Evolutionary conservation across 768 basidiomycete genomes (phyloP).

Genomic region (Grammothele lineata): DNA sequence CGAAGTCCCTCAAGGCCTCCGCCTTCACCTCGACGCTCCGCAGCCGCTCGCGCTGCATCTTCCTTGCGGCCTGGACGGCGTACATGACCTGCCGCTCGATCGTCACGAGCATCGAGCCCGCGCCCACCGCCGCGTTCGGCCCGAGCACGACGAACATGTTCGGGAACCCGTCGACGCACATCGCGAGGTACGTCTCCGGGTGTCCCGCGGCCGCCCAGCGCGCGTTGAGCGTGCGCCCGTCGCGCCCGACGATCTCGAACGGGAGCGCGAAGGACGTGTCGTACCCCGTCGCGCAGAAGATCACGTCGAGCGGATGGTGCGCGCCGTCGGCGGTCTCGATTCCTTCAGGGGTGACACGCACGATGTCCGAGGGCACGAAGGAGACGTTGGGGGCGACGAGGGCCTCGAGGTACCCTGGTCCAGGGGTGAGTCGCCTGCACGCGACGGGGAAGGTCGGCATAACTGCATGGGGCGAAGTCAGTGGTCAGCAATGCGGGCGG

Average conservation of each 20-base stretch:
- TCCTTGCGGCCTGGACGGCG: constrained; percentile 47
- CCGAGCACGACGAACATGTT: constrained; percentile 60
- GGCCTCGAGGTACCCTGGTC: constrained; percentile 64
- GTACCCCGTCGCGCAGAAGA: constrained; percentile 63
- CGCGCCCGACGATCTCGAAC: constrained; percentile 51
- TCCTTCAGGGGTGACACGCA: constrained; percentile 46
- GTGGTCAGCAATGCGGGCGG: neutral
- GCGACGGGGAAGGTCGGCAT: constrained; percentile 50
- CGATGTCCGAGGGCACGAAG: too few relatives aligned
- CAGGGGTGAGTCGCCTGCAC: constrained; percentile 62
- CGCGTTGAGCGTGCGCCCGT: constrained; percentile 46
- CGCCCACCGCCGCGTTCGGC: constrained; percentile 53
- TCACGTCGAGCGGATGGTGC: constrained; percentile 50
- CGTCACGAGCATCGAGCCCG: constrained; percentile 51
- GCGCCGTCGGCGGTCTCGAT: constrained; percentile 54
- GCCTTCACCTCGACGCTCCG: constrained; percentile 59
- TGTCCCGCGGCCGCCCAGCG: constrained; percentile 52
- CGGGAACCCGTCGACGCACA: constrained; percentile 63
- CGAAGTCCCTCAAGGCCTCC: constrained; percentile 59
- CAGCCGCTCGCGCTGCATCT: constrained; percentile 59
- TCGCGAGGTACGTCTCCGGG: constrained; percentile 53
- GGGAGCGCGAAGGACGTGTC: constrained; percentile 46
- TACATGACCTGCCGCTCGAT: constrained; percentile 59
- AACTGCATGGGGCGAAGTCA: neutral
- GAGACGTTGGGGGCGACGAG: constrained; percentile 62